These are phyloP conservation scores for Gossypium arboreum DNA, from an alignment of 345 rosid species.

Conservation along the genomic window DNA sequence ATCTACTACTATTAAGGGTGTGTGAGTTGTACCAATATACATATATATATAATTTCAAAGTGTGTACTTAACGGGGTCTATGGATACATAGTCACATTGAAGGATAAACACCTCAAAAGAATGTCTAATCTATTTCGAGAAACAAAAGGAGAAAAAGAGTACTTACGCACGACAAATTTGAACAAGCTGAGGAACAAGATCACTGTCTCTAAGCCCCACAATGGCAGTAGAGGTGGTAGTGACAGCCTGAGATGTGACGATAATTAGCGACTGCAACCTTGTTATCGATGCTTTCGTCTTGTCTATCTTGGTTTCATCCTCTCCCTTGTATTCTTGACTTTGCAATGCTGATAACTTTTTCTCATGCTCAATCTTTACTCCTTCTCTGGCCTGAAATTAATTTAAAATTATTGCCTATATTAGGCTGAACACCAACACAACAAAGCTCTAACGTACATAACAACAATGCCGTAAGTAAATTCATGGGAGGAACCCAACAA, in stretches of 20 bases:
- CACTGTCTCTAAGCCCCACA: constrained; percentile 67
- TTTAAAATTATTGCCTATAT: constrained; percentile 5
- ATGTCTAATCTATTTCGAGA: neutral
- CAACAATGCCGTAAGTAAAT: constrained; percentile 8
- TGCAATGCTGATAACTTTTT: constrained; percentile 80
- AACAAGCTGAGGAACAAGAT: constrained; percentile 89
- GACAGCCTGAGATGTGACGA: constrained; percentile 86
- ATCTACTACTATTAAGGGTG: no score
- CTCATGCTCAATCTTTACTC: constrained; percentile 81
- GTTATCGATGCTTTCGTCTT: constrained; percentile 77
- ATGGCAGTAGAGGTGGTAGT: constrained; percentile 83
- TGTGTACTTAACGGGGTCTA: neutral
- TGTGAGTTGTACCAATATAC: no score
- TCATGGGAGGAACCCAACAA: neutral
- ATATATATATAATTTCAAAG: no score
- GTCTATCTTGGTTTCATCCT: constrained; percentile 73
- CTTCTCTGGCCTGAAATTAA: constrained; percentile 72
- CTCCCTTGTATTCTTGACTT: constrained; percentile 91
- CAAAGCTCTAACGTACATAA: neutral
- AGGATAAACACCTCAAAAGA: neutral
- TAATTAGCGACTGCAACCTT: constrained; percentile 69
- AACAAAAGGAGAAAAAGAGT: neutral
- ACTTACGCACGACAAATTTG: constrained; percentile 89
- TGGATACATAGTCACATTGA: neutral
- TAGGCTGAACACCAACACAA: neutral